Percentiles rank a stretch among this genome's conserved stretches.
Evolutionary conservation across 306 rosid species (phyloP).

Genomic region (Ammopiptanthus mongolicus): DNA sequence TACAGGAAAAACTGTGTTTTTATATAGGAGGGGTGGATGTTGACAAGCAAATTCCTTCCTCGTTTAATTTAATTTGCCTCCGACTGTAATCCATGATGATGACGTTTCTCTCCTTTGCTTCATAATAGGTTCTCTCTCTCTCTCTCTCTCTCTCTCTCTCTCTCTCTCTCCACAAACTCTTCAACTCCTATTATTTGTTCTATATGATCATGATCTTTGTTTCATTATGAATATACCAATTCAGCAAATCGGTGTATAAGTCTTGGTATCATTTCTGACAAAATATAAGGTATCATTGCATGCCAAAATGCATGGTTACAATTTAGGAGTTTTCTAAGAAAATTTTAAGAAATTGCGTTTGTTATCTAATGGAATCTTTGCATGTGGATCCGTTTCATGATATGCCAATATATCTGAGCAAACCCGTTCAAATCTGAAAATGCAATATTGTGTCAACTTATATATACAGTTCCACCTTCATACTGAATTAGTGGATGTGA

Average conservation of each 20-base stretch:
- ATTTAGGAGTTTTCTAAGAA: neutral
- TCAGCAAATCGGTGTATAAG: neutral
- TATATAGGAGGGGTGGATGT: too few species aligned
- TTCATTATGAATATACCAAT: neutral
- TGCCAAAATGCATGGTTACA: neutral
- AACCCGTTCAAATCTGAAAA: neutral
- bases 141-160: too few species aligned
- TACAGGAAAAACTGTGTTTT: too few species aligned
- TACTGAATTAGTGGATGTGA: neutral
- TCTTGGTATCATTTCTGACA: neutral
- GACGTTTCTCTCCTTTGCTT: neutral
- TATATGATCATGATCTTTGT: neutral
- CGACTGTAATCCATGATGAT: neutral
- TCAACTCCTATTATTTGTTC: neutral
- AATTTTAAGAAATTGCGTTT: neutral
- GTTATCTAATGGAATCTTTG: neutral
- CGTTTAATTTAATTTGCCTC: neutral
- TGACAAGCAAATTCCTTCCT: neutral
- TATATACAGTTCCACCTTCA: neutral
- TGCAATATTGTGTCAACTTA: neutral
- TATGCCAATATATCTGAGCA: neutral
- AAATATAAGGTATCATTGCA: neutral
- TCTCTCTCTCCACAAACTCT: neutral
- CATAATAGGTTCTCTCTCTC: slow-evolving; percentile 12
- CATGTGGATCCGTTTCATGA: slow-evolving; percentile 14